Evolutionary conservation across 2,329 filamentous ascomycete species (phyloP), one percentile per base, ranked within the genome.

Genomic region (Alternaria burnsii): DNA sequence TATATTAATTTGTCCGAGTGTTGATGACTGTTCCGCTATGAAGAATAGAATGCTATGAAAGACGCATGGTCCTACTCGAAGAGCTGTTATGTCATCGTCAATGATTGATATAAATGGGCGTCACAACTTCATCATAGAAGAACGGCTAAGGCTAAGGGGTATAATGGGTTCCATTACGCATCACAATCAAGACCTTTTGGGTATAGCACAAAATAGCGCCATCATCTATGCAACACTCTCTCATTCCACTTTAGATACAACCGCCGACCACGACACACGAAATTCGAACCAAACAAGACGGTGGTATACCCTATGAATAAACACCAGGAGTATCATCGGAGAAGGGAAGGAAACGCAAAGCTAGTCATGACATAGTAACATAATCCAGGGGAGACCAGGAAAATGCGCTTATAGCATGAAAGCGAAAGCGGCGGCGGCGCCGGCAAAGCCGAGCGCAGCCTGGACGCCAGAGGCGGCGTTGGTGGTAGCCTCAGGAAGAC

Each of bases 371-470:
- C 67, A 62, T 68, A 68, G 65, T 61, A 58, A 65, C 67, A 69
- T 66, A 52, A 50, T 47, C 54, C n/a, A 32, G 40, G 16, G 43
- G 28, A 30, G 28, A 30, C 28, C 28, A 6, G 10, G 28, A 30
- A 30, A 58, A 63, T 54, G 52, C 48, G 60, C 65, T 71, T 78
- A 78, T 50, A 78, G 66, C 69, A 82, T 74, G 66, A 80, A 76
- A 58, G 79, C 80, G 38, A 80, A 66, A 64, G 76, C 79, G 55
- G 79, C 81, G 24, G 78, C 77, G 43, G 78, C 73, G 61, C 79
- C 80, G 41, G 73, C 78, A 58, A 82, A 70, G 71, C 78, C 74
- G 64, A 80, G 71, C 53, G 74, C 75, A 52, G 74, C 75, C 59
- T 71, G 58, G 61, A 78, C 47, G 41, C 67, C 66, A 28, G 69